phyloP scores from a whole-genome alignment of 805 yeast species.

The Yarrowia divulgata region DNA sequence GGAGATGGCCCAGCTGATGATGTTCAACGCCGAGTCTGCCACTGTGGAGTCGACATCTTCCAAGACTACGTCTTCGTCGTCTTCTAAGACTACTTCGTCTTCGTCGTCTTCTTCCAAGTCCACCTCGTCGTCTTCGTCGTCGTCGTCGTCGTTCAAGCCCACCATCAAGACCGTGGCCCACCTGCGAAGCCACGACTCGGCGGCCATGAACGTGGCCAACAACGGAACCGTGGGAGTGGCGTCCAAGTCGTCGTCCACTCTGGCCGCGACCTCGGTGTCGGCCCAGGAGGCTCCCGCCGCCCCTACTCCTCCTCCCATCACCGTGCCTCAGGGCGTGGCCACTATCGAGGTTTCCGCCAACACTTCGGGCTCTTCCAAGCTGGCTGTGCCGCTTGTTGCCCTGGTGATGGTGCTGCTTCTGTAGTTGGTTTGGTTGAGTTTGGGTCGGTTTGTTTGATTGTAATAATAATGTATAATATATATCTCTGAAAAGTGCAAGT shows the following conservation, averaged over 20 bases:
- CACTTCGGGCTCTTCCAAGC: constrained; percentile 19
- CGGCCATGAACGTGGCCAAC: constrained; percentile 34
- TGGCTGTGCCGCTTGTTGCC: constrained; percentile 17
- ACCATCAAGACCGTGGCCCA: constrained; percentile 31
- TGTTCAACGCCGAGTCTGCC: constrained; percentile 22
- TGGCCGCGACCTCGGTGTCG: neutral
- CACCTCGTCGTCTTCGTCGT: constrained; percentile 25
- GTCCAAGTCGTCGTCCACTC: neutral
- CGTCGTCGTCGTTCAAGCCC: constrained; percentile 32
- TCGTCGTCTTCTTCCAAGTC: constrained; percentile 1
- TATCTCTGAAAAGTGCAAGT: no score
- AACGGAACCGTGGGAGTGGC: constrained; percentile 19
- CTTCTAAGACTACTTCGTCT: neutral
- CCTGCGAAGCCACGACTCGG: constrained; percentile 10
- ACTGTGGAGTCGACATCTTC: neutral
- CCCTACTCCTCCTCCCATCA: constrained; percentile 14
- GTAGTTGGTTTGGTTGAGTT: constrained; percentile 11
- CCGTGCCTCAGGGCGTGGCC: constrained; percentile 7
- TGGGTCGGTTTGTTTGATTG: constrained; percentile 7
- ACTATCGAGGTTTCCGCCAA: constrained; percentile 9
- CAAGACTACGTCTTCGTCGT: neutral
- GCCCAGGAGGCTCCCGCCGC: constrained; percentile 12
- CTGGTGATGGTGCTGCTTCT: constrained; percentile 4
- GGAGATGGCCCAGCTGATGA: constrained; percentile 31
- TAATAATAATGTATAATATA: constrained; percentile 23